Evolutionary conservation across 2,329 filamentous ascomycete species (phyloP).

Genomic region (Trichoderma citrinoviride): DNA sequence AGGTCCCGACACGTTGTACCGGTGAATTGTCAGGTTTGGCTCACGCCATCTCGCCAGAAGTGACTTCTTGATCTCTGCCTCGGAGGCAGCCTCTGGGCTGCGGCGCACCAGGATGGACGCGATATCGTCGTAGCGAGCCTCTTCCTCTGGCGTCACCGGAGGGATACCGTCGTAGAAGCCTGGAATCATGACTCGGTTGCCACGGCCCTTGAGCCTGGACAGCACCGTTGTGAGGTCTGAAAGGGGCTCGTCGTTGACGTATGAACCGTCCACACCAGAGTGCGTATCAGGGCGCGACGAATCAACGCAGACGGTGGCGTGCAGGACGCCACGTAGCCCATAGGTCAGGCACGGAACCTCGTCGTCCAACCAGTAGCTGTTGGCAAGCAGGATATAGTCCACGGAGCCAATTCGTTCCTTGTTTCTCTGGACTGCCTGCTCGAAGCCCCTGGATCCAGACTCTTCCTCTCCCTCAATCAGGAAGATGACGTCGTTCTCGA

Average conservation of each 20-base stretch:
- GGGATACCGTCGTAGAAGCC: conserved; percentile 85
- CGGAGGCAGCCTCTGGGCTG: conserved; percentile 58
- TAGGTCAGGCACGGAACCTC: conserved; percentile 95
- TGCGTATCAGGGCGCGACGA: conserved; percentile 86
- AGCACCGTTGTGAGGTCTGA: conserved; percentile 86
- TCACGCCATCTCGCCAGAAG: conserved; percentile 95
- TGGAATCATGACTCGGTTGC: conserved; percentile 80
- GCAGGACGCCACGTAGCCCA: conserved; percentile 86
- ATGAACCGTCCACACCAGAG: conserved; percentile 93
- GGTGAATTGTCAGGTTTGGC: conserved; percentile 89
- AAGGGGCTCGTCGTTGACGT: conserved; percentile 83
- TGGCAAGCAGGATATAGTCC: conserved; percentile 92
- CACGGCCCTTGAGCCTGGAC: conserved; percentile 74
- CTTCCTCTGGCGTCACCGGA: conserved; percentile 70
- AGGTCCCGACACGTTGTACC: conserved; percentile 87
- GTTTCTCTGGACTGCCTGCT: conserved; percentile 73
- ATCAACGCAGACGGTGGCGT: conserved; percentile 85
- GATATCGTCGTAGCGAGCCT: conserved; percentile 80
- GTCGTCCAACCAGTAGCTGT: conserved; percentile 98
- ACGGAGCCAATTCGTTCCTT: conserved; percentile 84
- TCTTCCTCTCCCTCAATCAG: conserved; percentile 97
- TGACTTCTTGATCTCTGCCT: conserved; percentile 72
- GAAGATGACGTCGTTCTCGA: conserved; percentile 88
- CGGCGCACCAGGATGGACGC: conserved; percentile 70
- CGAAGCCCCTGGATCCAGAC: conserved; percentile 86